Conservation (phyloP, 768 basidiomycete genomes). For the Phylloporus arenicola region DNA sequence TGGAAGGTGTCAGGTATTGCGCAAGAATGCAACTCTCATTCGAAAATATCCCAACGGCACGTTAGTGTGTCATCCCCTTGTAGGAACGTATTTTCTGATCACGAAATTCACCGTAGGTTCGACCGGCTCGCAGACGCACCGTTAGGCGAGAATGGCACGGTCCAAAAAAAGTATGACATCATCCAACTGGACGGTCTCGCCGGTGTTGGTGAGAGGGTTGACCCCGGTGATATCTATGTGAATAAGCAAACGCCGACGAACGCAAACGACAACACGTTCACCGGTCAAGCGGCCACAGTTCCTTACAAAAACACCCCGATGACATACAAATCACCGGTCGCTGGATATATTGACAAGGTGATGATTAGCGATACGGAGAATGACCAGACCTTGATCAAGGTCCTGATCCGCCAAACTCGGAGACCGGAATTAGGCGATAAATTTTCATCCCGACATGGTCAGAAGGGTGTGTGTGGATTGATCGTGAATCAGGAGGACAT, state of each 20-base stretch:
- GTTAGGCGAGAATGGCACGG: conserved; percentile 71
- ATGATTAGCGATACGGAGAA: conserved; percentile 96
- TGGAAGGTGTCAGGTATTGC: conserved; percentile 93
- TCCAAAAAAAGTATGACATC: conserved; percentile 83
- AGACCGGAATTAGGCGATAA: conserved; percentile 97
- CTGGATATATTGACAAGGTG: conserved; percentile 95
- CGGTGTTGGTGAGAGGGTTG: conserved; percentile 90
- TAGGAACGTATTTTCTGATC: conserved; percentile 7
- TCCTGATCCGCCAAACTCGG: conserved; percentile 93
- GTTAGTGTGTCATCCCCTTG: conserved; percentile 46
- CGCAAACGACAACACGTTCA: conserved; percentile 87
- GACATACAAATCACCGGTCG: conserved; percentile 89
- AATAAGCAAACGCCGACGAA: conserved; percentile 96
- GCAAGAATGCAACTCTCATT: conserved; percentile 91
- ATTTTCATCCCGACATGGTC: conserved; percentile 96
- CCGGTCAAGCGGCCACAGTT: conserved; percentile 74
- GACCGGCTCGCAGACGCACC: conserved; percentile 95
- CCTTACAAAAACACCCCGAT: conserved; percentile 91
- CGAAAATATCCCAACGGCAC: conserved; percentile 97
- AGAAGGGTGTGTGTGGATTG: conserved; percentile 97
- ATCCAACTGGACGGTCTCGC: conserved; percentile 91
- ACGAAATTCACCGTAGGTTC: conserved; percentile 43
- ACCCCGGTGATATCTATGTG: conserved; percentile 90
- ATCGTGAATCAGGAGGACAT: conserved; percentile 99
- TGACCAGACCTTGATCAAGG: conserved; percentile 95